A percentile compares a stretch with the other conserved stretches of the same genome.
Evolutionary conservation across 192 early-diverging fungal genomes (phyloP).

Genomic region (Geranomyces variabilis): DNA sequence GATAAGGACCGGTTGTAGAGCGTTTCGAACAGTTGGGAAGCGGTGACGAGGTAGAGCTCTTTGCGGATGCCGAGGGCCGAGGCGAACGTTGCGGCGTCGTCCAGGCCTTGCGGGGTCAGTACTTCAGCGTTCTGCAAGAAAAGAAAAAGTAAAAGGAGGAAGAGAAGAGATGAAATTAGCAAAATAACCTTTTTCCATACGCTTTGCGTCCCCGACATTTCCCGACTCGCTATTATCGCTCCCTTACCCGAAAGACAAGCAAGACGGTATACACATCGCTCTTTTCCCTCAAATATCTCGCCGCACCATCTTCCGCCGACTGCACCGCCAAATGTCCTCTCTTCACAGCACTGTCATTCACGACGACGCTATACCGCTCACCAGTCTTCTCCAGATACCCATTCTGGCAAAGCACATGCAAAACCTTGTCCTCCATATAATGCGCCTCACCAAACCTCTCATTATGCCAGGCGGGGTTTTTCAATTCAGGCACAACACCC

Average conservation of each 20-base stretch:
- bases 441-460: background rate
- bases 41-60: slow-evolving; percentile 7
- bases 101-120: slow-evolving; percentile 18
- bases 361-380: no score
- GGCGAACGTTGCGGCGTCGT: slow-evolving; percentile 19
- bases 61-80: slow-evolving; percentile 3
- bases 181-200: no score
- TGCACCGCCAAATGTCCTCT: slow-evolving; percentile 8
- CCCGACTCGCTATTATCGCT: no score
- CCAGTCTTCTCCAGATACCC: background rate
- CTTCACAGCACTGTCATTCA: background rate
- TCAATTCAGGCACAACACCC: slow-evolving; percentile 18
- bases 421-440: slow-evolving; percentile 16
- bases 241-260: no score
- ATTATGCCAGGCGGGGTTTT: slow-evolving; percentile 20
- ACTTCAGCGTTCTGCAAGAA: slow-evolving; percentile 5
- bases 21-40: background rate
- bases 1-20: no score
- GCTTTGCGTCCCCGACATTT: no score
- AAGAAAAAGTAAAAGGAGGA: no score
- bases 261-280: background rate
- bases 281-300: slow-evolving; percentile 1
- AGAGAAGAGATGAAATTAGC: no score
- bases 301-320: background rate
- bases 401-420: background rate